Base-by-base conservation (phyloP, 148 eudicot genomes). In the Arbutus unedo region DNA sequence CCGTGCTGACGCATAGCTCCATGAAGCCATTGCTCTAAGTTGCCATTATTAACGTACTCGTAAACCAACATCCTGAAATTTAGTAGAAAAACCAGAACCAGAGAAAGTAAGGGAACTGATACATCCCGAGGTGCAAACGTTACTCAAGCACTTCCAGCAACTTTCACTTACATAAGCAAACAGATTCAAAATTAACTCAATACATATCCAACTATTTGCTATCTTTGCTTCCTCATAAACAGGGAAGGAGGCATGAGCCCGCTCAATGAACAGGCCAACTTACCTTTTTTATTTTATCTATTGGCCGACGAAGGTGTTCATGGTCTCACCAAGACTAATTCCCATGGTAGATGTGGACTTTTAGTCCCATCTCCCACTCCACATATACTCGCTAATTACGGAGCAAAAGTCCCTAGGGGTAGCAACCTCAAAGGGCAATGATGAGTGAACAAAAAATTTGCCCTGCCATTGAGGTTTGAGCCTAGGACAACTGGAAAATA, bases 1-100 rank as follows among this genome's bases (percentile, higher is more conserved):
- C 98, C 96, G 79, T 90, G 84, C 67, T 92, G 98, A 54, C 87
- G 88, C 95, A 93, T 91, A 80, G 91, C 95, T 51, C 98, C 98
- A 83, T 96, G 98, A 84, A 96, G 98, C 98, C 98, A 96, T 59
- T 96, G 98, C 85, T 95, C 98, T 74, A 95, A 85, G 74, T 94
- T 96, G 25, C 98, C 99, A 85, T 96, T 96, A 86, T 89, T 94
- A 51, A 96, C 99, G 82, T 93, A 96, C 86, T 96, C 98, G 79
- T 96, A 96, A 25, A 96, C 92, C 89, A 96, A 81, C 89, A 93
- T 64, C 90, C 98, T 95, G 86, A 54, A 57, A 77, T 72, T 16
- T 6, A 25, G 79, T 75, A 81, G 54, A 67, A 72, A 62, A 79
- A 57, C 16, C 79, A 7, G 0, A 47, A 79, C 53, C 11, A 44